These are phyloP conservation scores for Ophiostoma australiae DNA, from an alignment of 2,329 filamentous ascomycete genomes.

Conservation along the genomic window DNA sequence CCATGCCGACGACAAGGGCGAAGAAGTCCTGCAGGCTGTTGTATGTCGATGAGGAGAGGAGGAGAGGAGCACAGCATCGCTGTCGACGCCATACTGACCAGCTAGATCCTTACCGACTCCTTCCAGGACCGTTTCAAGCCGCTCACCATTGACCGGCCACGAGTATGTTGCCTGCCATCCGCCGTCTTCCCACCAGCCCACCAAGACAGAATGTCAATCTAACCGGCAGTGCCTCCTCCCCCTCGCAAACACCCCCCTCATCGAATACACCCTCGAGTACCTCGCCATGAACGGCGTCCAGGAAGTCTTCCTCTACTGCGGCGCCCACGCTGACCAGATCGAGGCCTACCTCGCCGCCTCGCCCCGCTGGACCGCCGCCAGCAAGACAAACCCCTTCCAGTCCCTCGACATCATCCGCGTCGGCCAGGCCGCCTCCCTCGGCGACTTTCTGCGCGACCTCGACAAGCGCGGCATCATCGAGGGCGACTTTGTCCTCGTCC, in stretches of 20 bases:
- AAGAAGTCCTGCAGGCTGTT: slow-evolving; percentile 55
- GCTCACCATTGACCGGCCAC: slow-evolving; percentile 80
- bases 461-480: slow-evolving; percentile 80
- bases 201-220: not conserved
- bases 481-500: slow-evolving; percentile 87
- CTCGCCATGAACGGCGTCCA: slow-evolving; percentile 92
- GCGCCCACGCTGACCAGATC: slow-evolving; percentile 78
- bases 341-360: slow-evolving; percentile 81
- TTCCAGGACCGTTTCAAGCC: slow-evolving; percentile 90
- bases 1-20: slow-evolving; percentile 50
- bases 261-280: slow-evolving; percentile 97
- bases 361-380: slow-evolving; percentile 58
- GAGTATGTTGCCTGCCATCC: slow-evolving; percentile 53
- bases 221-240: slow-evolving; percentile 74
- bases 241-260: slow-evolving; percentile 86
- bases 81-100: not conserved
- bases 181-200: not conserved
- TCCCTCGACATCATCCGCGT: slow-evolving; percentile 81
- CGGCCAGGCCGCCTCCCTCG: slow-evolving; percentile 74
- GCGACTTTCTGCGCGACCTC: slow-evolving; percentile 90
- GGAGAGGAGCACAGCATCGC: not conserved
- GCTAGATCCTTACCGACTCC: slow-evolving; percentile 71
- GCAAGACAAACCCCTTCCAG: slow-evolving; percentile 62
- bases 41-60: slow-evolving; percentile 37
- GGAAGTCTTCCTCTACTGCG: slow-evolving; percentile 88